Evolutionary conservation across 805 yeast species (phyloP), one percentile per base, ranked within the genome.

Genomic region (Tetrapisispora fleetii): DNA sequence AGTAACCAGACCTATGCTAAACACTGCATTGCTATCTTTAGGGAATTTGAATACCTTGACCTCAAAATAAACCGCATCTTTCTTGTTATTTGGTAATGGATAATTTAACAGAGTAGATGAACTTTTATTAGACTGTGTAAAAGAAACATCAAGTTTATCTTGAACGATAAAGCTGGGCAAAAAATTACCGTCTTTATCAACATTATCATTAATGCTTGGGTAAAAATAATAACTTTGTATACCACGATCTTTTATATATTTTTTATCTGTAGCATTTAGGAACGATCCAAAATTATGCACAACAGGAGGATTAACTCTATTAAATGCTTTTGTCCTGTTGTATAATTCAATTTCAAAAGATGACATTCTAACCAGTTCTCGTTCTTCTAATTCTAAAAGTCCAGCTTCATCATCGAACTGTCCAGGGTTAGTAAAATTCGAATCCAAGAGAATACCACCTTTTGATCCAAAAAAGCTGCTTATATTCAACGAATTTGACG

Each of bases 41-140:
- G 51, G 50, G 40, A 69, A 65, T 18, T 69, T 73, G 54, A 68
- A 74, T 1, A 78, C 56, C 54, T 79, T 79, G 10, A 73, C 74
- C 62, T 85, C 95, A 59, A 82, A 85, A 59, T 85, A 85, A 9
- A 82, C 77, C 0, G 78, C 75, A 45, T 78, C 82, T 62, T 85
- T 89, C 52, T 75, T 79, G 59, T 65, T 66, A 40, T 53, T 56
- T 1, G 70, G 70, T 19, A 66, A 49, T 10, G 73, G 74, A 48
- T 61, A 64, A 51, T 69, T 69, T 54, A 70, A 51, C 14, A 62
- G 52, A 1, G 67, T 57, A 3, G 67, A 62, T 1, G 69, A 59
- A 46, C 67, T 61, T 16, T 49, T 57, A 47, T 66, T 66, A 33
- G 38, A 54, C 22, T 59, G 59, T 4, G 69, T 60, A 44, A 66